A percentile compares a stretch with the other conserved stretches of the same genome.
phyloP scores from a whole-genome alignment of 2,329 filamentous ascomycete genomes.

The Aspergillus hortae region DNA sequence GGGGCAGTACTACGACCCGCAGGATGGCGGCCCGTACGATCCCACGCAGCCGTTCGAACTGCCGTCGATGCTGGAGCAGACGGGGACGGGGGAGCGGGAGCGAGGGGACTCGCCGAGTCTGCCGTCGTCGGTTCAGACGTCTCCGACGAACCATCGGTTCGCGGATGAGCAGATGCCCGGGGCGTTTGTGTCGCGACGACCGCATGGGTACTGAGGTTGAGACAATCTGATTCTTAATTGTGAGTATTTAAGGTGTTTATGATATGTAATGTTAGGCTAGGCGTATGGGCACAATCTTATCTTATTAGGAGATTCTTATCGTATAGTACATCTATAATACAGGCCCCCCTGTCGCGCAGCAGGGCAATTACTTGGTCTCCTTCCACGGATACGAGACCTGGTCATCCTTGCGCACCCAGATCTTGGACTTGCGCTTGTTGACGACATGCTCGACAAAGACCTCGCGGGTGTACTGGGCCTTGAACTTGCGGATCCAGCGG shows the following conservation, averaged over 20 bases:
- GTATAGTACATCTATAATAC: too few relatives aligned
- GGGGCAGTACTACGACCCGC: conserved; percentile 9
- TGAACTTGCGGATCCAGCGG: conserved; percentile 79
- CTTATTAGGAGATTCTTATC: too few relatives aligned
- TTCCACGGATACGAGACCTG: conserved; percentile 64
- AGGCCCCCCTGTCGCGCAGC: too few relatives aligned
- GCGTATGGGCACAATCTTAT: too few relatives aligned
- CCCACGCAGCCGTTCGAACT: conserved; percentile 15
- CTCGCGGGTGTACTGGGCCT: conserved; percentile 70
- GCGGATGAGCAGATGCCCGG: conserved; percentile 6
- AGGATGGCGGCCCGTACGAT: conserved; percentile 9
- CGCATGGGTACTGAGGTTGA: not conserved
- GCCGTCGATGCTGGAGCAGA: conserved; percentile 7
- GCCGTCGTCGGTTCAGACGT: not conserved
- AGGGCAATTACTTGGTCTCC: conserved; percentile 35
- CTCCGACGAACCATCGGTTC: not conserved
- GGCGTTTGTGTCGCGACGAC: conserved; percentile 2
- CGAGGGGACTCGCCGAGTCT: conserved; percentile 2
- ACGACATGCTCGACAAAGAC: conserved; percentile 83
- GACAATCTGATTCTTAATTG: too few relatives aligned
- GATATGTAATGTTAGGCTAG: too few relatives aligned
- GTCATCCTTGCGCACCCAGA: conserved; percentile 83
- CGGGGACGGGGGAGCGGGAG: not conserved
- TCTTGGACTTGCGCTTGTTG: conserved; percentile 85
- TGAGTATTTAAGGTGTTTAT: too few relatives aligned